Percentiles rank a stretch among this genome's conserved stretches.
phyloP scores from a whole-genome alignment of 768 basidiomycete species.

The Dacryopinax primogenitus region DNA sequence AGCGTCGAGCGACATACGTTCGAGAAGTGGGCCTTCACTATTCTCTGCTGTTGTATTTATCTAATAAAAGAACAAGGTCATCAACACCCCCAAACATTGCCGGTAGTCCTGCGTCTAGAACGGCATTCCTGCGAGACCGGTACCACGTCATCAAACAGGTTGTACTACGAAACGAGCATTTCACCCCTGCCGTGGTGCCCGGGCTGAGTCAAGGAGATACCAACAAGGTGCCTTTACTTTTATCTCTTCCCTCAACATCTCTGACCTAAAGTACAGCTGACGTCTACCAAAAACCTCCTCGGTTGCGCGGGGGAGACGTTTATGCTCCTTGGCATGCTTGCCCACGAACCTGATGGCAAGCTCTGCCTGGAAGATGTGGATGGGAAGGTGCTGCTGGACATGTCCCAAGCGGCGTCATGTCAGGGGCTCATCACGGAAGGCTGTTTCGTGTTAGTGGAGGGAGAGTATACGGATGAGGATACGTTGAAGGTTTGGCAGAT shows the following conservation, averaged over 20 bases:
- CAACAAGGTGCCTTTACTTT: constrained; percentile 52
- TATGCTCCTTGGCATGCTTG: constrained; percentile 83
- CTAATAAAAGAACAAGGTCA: constrained; percentile 31
- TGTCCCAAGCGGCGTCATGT: constrained; percentile 82
- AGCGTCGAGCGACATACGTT: constrained; percentile 76
- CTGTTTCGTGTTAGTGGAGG: constrained; percentile 87
- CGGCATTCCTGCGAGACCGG: constrained; percentile 67
- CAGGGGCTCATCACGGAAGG: constrained; percentile 96
- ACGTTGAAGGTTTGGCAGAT: constrained; percentile 82
- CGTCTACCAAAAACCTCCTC: constrained; percentile 89
- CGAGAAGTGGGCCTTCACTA: constrained; percentile 47
- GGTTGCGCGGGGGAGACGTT: constrained; percentile 84
- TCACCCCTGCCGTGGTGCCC: constrained; percentile 87
- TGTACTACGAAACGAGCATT: constrained; percentile 90
- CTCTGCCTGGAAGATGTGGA: constrained; percentile 89
- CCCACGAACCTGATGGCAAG: constrained; percentile 78
- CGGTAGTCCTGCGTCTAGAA: constrained; percentile 70
- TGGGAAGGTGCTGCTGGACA: constrained; percentile 76
- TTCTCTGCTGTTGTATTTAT: background rate
- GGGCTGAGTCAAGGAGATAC: constrained; percentile 77
- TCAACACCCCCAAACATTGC: constrained; percentile 50
- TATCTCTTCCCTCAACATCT: background rate
- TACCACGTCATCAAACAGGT: constrained; percentile 86
- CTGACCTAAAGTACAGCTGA: constrained; percentile 43
- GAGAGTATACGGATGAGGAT: constrained; percentile 88